A percentile compares a stretch with the other conserved stretches of the same genome.
Conservation (phyloP, 805 yeast species). For the Saccharomycopsis amapae region DNA sequence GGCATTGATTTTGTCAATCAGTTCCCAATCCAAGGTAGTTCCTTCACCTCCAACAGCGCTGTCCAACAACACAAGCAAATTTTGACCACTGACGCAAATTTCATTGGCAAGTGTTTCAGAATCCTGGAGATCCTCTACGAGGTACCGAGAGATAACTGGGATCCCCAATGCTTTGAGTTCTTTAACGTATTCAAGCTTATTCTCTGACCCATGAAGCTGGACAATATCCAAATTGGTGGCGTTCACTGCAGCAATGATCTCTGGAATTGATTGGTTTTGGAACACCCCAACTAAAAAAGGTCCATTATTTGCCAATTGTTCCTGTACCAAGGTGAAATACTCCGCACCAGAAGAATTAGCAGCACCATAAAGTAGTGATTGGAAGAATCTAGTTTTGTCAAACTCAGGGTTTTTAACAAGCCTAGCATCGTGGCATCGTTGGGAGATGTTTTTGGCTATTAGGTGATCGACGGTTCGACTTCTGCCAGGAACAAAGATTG, state of each 20-base stretch:
- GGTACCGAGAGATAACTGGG: slow-evolving; percentile 71
- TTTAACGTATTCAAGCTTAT: slow-evolving; percentile 36
- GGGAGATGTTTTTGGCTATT: slow-evolving; percentile 42
- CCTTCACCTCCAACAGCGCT: slow-evolving; percentile 94
- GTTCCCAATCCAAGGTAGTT: slow-evolving; percentile 64
- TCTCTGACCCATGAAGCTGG: slow-evolving; percentile 81
- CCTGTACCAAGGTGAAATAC: slow-evolving; percentile 30
- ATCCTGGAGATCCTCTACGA: slow-evolving; percentile 46
- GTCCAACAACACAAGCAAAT: slow-evolving; percentile 63
- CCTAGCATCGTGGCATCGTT: slow-evolving; percentile 25
- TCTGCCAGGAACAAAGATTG: slow-evolving; percentile 79
- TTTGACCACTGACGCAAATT: slow-evolving; percentile 28
- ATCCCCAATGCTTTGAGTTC: slow-evolving; percentile 26
- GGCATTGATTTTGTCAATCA: slow-evolving; percentile 34
- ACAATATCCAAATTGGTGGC: slow-evolving; percentile 62
- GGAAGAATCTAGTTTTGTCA: slow-evolving; percentile 4
- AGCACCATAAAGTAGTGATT: background rate
- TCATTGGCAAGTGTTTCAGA: slow-evolving; percentile 25
- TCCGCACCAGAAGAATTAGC: slow-evolving; percentile 23
- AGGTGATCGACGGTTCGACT: slow-evolving; percentile 54
- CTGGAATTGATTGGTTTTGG: slow-evolving; percentile 60
- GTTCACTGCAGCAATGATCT: slow-evolving; percentile 28
- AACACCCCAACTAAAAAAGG: slow-evolving; percentile 87
- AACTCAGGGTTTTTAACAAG: slow-evolving; percentile 20
- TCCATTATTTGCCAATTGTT: slow-evolving; percentile 34